Conservation (phyloP, 345 rosid genomes). For the Melaleuca alternifolia region DNA sequence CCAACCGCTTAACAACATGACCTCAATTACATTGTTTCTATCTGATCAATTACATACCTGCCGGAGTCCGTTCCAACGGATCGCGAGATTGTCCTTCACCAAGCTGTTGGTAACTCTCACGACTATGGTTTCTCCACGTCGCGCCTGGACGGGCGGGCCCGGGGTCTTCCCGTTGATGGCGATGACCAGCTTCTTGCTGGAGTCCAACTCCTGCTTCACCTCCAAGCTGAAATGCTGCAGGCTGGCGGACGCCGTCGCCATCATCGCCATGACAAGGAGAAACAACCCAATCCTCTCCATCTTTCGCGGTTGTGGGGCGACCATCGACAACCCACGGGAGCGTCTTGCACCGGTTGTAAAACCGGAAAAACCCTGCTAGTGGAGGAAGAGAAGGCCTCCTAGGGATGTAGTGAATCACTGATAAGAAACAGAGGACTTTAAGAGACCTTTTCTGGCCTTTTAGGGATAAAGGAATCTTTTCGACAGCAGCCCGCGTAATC, state of each 20-base stretch:
- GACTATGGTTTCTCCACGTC: conserved; percentile 52
- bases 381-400: no score
- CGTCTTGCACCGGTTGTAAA: no score
- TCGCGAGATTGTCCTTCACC: conserved; percentile 46
- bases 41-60: conserved; percentile 23
- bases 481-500: no score
- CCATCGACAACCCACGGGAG: no score
- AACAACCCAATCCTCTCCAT: no score
- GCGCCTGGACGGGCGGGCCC: conserved; percentile 55
- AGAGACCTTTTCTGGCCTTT: no score
- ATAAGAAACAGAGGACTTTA: no score
- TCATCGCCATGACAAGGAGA: not conserved
- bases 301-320: no score
- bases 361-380: no score
- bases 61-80: conserved; percentile 83
- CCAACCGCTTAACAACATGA: not conserved
- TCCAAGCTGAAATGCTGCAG: conserved; percentile 46
- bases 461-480: no score
- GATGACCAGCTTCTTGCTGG: conserved; percentile 45
- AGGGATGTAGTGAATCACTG: no score
- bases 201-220: conserved; percentile 58
- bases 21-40: not conserved
- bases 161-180: conserved; percentile 57
- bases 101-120: conserved; percentile 61
- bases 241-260: conserved; percentile 5